Base-by-base conservation (phyloP, 768 basidiomycete species). In the Ramaria sp. region DNA sequence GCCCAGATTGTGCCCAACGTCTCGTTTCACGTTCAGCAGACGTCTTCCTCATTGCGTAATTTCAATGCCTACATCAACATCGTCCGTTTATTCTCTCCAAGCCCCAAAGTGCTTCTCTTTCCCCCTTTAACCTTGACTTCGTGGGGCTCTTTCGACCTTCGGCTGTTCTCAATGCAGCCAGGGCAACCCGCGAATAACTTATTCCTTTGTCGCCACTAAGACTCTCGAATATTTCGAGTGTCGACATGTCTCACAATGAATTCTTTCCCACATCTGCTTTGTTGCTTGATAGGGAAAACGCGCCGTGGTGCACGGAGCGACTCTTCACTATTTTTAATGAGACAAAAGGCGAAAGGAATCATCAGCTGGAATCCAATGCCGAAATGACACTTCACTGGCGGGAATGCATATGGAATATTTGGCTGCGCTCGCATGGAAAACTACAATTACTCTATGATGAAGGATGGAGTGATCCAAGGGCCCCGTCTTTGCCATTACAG, bases 51-150 rank as follows among this genome's bases (percentile, higher is more conserved):
- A 1, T 30, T 47, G 22, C 45, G 24, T 30, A 47, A 47, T 24
- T 47, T 27, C 45, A 47, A 47, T 30, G 45, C 45, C 13, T 47
- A 47, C 28, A 24, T 47, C 45, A 47, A 47, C n/a, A 9, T 47
- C 4, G 45, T 24, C 25, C 22, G 45, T 16, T n/a, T 47, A 8
- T 47, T 47, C 25, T 47, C 45, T 25, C 45, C 45, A 25, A 47
- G 45, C 24, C 27, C 45, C 16, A 25, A 30, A 25, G 45, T 47
- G 16, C 45, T 47, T 30, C 45, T 47, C 24, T 30, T 47, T 47
- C 45, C 45, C 8, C 28, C 45, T 27, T 30, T 12, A 3, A 24
- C 45, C 22, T 27, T 47, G 22, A 30, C 45, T 24, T 1, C 8
- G 5, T 47, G 45, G 45, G 15, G n/a, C 12, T 4, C 45, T 25